Conservation (phyloP, 345 rosid species). For the Rhodomyrtus tomentosa region DNA sequence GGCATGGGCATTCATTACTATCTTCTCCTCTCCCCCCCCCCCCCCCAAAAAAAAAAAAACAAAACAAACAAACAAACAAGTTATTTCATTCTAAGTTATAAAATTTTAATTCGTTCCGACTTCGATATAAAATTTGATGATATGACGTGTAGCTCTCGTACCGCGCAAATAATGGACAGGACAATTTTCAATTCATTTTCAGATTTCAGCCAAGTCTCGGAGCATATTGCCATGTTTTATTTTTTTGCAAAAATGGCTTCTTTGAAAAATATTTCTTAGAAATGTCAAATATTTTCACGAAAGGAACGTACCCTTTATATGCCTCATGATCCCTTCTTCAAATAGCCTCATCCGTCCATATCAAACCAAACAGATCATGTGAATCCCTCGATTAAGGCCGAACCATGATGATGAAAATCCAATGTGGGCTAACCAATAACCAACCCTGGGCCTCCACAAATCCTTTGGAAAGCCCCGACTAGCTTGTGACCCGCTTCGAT, state of each 20-base stretch:
- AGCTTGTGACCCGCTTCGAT: neutral
- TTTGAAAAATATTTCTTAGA: too few species aligned
- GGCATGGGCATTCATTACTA: too few species aligned
- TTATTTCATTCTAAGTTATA: too few species aligned
- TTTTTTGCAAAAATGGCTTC: neutral
- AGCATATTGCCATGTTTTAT: neutral
- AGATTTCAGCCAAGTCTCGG: neutral
- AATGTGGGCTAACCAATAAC: neutral
- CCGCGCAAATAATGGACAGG: too few species aligned
- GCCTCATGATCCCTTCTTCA: neutral
- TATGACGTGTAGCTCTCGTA: too few species aligned
- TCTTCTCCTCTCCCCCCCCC: too few species aligned
- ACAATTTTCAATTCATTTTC: neutral
- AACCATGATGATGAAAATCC: neutral
- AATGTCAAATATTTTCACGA: too few species aligned
- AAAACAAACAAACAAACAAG: too few species aligned
- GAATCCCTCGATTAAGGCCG: neutral
- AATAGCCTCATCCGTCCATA: neutral
- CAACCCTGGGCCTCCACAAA: neutral
- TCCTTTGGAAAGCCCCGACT: neutral
- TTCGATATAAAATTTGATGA: too few species aligned
- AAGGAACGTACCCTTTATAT: accelerated
- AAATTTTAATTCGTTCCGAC: too few species aligned
- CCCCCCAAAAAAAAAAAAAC: too few species aligned
- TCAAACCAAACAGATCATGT: neutral